These are phyloP conservation scores for Dipteronia dyeriana DNA, from an alignment of 345 rosid genomes.

Conservation along the genomic window DNA sequence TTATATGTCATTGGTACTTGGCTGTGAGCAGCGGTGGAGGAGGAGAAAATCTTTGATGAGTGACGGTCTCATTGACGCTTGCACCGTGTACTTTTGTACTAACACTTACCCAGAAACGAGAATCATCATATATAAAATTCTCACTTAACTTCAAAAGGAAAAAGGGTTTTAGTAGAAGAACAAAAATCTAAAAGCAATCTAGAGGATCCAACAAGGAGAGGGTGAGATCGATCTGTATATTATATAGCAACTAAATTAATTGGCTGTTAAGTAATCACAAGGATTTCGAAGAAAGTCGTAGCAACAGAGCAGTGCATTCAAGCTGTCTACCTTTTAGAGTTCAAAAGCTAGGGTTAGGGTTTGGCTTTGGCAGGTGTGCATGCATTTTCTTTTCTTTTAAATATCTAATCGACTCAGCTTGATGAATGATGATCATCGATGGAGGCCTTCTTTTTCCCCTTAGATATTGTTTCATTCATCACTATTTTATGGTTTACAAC, in stretches of 20 bases:
- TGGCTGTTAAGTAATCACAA: background rate
- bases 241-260: background rate
- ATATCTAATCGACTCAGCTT: too few species aligned
- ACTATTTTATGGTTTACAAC: background rate
- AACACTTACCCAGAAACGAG: background rate
- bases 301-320: constrained; percentile 36
- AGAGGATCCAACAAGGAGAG: background rate
- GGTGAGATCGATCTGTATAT: background rate
- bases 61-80: too few species aligned
- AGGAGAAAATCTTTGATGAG: too few species aligned
- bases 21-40: background rate
- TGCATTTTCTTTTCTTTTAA: background rate
- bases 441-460: background rate
- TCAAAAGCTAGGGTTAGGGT: constrained; percentile 8
- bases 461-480: background rate
- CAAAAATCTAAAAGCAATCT: background rate
- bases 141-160: background rate
- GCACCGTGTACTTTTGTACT: background rate
- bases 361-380: background rate
- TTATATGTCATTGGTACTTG: too few species aligned
- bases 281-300: too few species aligned
- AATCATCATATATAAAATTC: background rate
- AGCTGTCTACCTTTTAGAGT: constrained; percentile 40
- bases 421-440: too few species aligned
- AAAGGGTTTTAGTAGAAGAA: background rate